Base-by-base conservation (phyloP, 2,329 filamentous ascomycete species). In the Chalaropsis thielavioides region DNA sequence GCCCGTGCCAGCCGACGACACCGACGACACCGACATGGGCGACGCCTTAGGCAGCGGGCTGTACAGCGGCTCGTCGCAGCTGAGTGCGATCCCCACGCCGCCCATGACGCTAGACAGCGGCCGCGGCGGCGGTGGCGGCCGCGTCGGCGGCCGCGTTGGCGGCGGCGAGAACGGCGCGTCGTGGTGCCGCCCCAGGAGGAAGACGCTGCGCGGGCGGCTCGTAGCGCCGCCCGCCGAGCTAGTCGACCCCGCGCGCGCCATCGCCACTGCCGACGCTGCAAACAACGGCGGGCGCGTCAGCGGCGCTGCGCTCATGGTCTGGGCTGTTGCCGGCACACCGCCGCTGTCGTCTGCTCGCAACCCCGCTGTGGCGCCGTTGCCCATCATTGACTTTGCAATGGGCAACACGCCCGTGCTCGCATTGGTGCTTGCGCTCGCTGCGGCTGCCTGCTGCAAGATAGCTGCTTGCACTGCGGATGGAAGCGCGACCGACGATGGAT, bases 11-110 rank as follows among this genome's bases (percentile, higher is more conserved):
- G 15, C 40, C 24, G 58, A 62, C 15, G 44, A 40, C 1, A 62
- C 46, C 24, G 64, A 65, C n/a, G 59, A 65, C 22, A 65, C 60
- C 19, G 64, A 65, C 59, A 56, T 56, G 10, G 51, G 51, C 61
- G 46, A 51, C 38, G 61, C 17, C 40, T 27, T 58, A 3, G 63
- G 63, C n/a, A 51, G 13, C 11, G 63, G 58, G 11, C 40, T 54
- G 11, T 22, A 40, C 43, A 65, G 56, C 31, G 63, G 41, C 58
- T 65, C 63, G 43, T 65, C 54, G 8, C 58, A 65, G 31, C 54
- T 61, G 19, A 62, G 22, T 17, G 63, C 63, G 27, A 65, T 65
- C 19, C 58, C 63, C 17, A 65, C 63, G 10, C 61, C 61, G 31
- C 31, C 61, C 44, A 54, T 27, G 4, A 40, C 61, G 1, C 13